Percentiles rank a stretch among this genome's conserved stretches.
phyloP scores from a whole-genome alignment of 2,329 filamentous ascomycete genomes.

The Huntiella moniliformis region DNA sequence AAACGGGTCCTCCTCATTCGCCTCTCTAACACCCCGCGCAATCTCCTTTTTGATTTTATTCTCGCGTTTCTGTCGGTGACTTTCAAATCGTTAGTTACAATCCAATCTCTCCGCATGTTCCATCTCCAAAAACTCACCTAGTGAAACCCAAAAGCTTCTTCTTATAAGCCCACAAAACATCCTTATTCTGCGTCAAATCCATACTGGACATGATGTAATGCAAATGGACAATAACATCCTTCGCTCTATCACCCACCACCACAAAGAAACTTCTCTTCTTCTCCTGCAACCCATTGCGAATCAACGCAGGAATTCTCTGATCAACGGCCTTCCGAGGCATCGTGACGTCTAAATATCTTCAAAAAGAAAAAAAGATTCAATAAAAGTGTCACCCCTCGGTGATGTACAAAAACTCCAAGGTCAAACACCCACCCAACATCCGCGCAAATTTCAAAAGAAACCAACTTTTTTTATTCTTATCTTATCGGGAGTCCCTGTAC shows the following conservation, averaged over 20 bases:
- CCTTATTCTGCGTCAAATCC: slow-evolving; percentile 79
- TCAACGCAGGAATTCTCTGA: slow-evolving; percentile 75
- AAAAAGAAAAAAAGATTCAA: no score
- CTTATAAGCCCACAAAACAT: slow-evolving; percentile 96
- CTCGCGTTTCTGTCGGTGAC: slow-evolving; percentile 95
- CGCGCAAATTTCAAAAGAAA: neutral
- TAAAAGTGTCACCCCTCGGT: no score
- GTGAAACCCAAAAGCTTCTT: slow-evolving; percentile 91
- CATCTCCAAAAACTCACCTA: slow-evolving; percentile 28
- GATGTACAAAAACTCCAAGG: neutral
- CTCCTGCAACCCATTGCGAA: slow-evolving; percentile 78
- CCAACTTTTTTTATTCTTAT: neutral
- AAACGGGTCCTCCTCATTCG: slow-evolving; percentile 85
- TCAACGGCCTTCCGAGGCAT: slow-evolving; percentile 50
- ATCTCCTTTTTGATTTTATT: slow-evolving; percentile 97
- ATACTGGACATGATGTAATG: slow-evolving; percentile 85
- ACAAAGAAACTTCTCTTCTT: slow-evolving; percentile 98
- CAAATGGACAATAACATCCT: slow-evolving; percentile 86
- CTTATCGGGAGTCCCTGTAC: neutral
- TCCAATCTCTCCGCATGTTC: neutral
- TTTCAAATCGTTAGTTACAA: slow-evolving; percentile 15
- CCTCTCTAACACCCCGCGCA: slow-evolving; percentile 80
- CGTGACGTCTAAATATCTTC: slow-evolving; percentile 15
- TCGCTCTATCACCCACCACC: slow-evolving; percentile 80
- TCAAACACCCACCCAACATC: no score